phyloP scores from a whole-genome alignment of 495 filamentous ascomycete genomes.

The Tuber microsphaerosporum region DNA sequence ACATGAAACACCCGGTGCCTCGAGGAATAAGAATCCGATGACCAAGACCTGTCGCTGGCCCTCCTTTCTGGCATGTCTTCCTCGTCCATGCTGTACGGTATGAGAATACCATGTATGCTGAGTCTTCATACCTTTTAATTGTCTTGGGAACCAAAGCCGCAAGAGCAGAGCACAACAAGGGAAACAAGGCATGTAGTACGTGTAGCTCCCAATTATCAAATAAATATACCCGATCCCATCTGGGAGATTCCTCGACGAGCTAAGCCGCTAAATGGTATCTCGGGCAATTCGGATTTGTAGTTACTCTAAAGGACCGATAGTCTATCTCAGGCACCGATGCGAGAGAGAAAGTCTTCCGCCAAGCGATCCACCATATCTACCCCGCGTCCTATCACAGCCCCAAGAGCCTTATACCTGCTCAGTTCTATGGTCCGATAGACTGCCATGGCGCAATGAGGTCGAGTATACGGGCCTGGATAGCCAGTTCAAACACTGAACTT shows the following conservation, averaged over 20 bases:
- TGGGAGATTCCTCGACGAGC: not conserved
- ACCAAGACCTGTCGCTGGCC: not conserved
- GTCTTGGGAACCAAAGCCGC: not conserved
- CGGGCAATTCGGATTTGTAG: not conserved
- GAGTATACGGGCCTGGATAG: conserved; percentile 12
- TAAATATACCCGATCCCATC: not conserved
- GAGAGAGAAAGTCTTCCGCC: not conserved
- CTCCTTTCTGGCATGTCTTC: not conserved
- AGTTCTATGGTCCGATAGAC: not conserved
- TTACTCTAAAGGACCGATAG: not conserved
- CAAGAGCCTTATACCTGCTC: not conserved
- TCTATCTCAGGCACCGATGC: not conserved
- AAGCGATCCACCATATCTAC: not conserved
- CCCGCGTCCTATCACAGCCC: not conserved
- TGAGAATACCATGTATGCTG: not conserved
- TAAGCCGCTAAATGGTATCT: not conserved
- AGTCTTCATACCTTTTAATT: not conserved
- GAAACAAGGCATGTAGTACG: not conserved
- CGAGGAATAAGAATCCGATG: conserved; percentile 11
- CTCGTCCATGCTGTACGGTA: not conserved
- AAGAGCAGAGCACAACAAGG: not conserved
- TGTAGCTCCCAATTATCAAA: not conserved
- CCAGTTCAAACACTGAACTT: conserved; percentile 18
- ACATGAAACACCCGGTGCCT: conserved; percentile 37
- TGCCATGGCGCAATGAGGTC: not conserved